Evolutionary conservation across 2,329 filamentous ascomycete species (phyloP).

Genomic region (Aspergillus puulaauensis): DNA sequence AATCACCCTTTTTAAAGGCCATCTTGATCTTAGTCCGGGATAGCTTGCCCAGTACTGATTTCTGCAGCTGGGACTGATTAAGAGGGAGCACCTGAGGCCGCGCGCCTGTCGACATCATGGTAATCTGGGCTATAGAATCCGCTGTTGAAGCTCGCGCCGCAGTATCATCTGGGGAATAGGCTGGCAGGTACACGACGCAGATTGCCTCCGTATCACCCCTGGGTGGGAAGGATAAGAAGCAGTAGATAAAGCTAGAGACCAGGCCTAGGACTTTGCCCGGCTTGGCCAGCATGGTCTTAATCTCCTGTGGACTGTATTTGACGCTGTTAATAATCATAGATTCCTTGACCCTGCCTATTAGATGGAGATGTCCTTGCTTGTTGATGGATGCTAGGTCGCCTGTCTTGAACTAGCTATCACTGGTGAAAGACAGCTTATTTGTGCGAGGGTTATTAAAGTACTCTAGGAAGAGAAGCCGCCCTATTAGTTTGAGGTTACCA

Average conservation of each 20-base stretch:
- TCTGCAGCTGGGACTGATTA: conserved; percentile 3
- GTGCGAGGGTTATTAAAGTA: conserved; percentile 34
- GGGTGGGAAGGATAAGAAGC: conserved; percentile 39
- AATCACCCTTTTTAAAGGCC: conserved; percentile 44
- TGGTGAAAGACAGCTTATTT: conserved; percentile 27
- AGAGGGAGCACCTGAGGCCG: conserved; percentile 17
- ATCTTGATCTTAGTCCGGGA: conserved; percentile 19
- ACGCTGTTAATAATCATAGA: conserved; percentile 50
- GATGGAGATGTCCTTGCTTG: conserved; percentile 9
- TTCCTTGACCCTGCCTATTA: conserved; percentile 37
- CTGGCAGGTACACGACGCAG: conserved; percentile 41
- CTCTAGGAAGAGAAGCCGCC: conserved; percentile 22
- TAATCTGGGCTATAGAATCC: conserved; percentile 5
- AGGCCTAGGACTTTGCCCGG: conserved; percentile 22
- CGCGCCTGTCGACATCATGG: conserved; percentile 11
- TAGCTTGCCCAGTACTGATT: conserved; percentile 18
- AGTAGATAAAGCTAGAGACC: conserved; percentile 32
- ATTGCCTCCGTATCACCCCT: conserved; percentile 38
- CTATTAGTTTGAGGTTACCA: conserved; percentile 26
- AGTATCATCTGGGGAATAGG: conserved; percentile 11
- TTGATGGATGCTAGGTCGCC: conserved; percentile 19
- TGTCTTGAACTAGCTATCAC: conserved; percentile 35
- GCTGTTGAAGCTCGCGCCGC: conserved; percentile 3
- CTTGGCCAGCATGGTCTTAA: conserved; percentile 42
- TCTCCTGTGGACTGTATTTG: conserved; percentile 39